phyloP scores from a whole-genome alignment of 2,329 filamentous ascomycete genomes.

The Colletotrichum lupini region DNA sequence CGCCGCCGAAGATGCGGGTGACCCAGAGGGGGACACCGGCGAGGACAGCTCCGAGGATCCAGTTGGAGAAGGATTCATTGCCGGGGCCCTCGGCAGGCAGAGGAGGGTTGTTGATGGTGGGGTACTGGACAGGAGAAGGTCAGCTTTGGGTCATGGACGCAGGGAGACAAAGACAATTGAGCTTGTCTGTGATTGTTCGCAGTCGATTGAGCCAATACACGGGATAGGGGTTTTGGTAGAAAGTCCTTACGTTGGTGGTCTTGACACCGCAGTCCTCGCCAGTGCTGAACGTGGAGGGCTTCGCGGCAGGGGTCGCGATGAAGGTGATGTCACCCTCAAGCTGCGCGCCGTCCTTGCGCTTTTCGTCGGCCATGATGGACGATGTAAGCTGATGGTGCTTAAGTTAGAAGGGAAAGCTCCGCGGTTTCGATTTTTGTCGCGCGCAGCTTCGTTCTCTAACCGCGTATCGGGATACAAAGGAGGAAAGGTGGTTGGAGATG shows the following conservation, averaged over 20 bases:
- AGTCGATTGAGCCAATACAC: neutral
- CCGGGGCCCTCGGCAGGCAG: conserved; percentile 90
- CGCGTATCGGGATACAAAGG: neutral
- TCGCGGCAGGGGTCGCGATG: conserved; percentile 52
- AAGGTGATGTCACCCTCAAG: conserved; percentile 54
- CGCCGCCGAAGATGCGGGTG: conserved; percentile 85
- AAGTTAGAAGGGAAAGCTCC: neutral
- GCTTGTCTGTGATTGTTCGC: conserved; percentile 1
- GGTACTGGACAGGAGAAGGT: conserved; percentile 67
- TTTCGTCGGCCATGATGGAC: conserved; percentile 37
- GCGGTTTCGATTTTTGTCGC: neutral
- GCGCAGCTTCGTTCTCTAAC: neutral
- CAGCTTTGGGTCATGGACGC: neutral
- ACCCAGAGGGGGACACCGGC: conserved; percentile 81
- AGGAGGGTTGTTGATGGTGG: conserved; percentile 92
- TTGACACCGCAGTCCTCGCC: conserved; percentile 69
- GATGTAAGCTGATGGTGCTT: neutral
- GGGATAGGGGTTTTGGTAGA: neutral
- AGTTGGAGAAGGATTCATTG: conserved; percentile 88
- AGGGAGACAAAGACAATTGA: neutral
- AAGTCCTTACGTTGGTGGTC: conserved; percentile 48
- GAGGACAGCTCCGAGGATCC: conserved; percentile 77
- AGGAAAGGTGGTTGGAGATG: conserved; percentile 5
- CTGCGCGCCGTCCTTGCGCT: conserved; percentile 36
- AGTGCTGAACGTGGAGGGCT: conserved; percentile 72